Evolutionary conservation across 257 asterid genomes (phyloP).

Genomic region (Solanum tacnaense): DNA sequence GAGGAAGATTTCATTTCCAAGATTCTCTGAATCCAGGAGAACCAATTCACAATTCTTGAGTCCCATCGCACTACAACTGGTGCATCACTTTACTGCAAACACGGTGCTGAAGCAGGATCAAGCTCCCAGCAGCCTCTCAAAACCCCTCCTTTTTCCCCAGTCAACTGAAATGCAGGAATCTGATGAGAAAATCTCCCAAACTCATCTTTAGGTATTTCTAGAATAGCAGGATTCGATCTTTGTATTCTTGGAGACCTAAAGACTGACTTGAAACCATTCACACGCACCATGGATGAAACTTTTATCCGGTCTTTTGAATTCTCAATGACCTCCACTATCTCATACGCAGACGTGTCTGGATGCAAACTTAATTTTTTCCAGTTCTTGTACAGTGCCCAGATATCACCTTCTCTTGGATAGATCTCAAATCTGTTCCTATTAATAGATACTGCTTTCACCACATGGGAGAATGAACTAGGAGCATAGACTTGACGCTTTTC

Average conservation of each 20-base stretch:
- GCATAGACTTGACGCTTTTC: background rate
- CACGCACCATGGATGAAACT: conserved; percentile 8
- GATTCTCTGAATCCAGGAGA: background rate
- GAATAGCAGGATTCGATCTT: background rate
- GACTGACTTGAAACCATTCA: conserved; percentile 6
- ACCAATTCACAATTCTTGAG: background rate
- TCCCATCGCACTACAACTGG: background rate
- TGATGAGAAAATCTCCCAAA: conserved; percentile 18
- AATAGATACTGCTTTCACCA: background rate
- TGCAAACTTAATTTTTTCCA: conserved; percentile 5
- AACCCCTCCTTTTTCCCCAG: conserved; percentile 8
- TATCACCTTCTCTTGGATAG: conserved; percentile 16
- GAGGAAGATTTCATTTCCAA: background rate
- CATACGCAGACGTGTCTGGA: conserved; percentile 6
- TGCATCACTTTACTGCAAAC: background rate
- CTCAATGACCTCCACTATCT: conserved; percentile 13
- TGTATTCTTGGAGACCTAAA: conserved; percentile 6
- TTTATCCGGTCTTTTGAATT: background rate
- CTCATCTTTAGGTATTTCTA: conserved; percentile 6
- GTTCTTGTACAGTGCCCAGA: conserved; percentile 20
- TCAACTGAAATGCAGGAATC: conserved; percentile 15
- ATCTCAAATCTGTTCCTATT: background rate
- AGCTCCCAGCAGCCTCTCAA: conserved; percentile 20
- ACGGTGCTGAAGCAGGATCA: conserved; percentile 18
- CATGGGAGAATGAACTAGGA: conserved; percentile 14